Base-by-base conservation (phyloP, 192 early-diverging fungal species). In the Linnemannia exigua region DNA sequence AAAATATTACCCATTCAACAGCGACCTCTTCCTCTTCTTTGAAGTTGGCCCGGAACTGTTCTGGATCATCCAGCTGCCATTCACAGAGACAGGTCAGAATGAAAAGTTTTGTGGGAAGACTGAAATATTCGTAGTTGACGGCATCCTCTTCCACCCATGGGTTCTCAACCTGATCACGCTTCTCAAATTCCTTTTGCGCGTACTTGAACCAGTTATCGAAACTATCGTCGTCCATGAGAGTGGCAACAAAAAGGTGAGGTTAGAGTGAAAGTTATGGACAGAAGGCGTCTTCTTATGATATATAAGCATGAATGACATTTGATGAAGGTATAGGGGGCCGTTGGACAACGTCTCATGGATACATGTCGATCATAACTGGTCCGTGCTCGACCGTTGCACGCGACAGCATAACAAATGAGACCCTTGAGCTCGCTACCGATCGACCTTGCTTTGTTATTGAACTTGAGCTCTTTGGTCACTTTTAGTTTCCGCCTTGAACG, bases 51-150 rank as follows among this genome's bases (percentile, higher is more conserved):
- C 93, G 89, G 44, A 95, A 91, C 35, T 87, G 84, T 47, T 95
- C 95, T n/a, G 92, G 89, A 75, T 91, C 89, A 66, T 95, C 94
- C 54, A 94, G 78, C 81, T 95, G 94, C 92, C 93, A 94, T 84
- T 95, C 90, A 67, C 89, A 90, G 16, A 92, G 77, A 22, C 82
- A 74, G 28, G 52, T 25, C 58, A 66, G n/a, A 22, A 76, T 87
- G 35, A 74, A 66, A 66, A 76, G 52, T 63, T 82, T 80, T 20
- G 69, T 61, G 16, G 72, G 22, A 72, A 67, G 70, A 22, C 74
- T 87, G 25, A 74, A 76, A 16, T 38, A 51, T 33, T 76, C 82
- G 31, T 69, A 75, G 31, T 37, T 73, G 36, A 67, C 48, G n/a
- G 76, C 51, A 17, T 80, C 50, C 54, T 87, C 44, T 77, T 92